Base-by-base conservation (phyloP, 441 rosid genomes). In the Metrosideros polymorpha region DNA sequence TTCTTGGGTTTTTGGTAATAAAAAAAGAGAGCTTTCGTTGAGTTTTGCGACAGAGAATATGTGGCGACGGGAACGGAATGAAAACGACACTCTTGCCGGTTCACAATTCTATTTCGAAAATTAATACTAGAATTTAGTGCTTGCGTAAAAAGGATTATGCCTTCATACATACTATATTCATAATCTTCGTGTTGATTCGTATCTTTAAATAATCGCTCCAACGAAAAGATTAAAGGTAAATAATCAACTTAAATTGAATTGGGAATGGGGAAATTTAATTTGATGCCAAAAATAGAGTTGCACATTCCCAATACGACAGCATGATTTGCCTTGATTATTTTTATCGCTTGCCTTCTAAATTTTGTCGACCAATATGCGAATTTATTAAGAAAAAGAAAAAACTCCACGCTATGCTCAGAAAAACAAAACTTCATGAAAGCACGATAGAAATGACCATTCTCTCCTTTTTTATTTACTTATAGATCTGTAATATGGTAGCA, bases 331-430 rank as follows among this genome's bases (percentile, higher is more conserved):
- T 35, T 9, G n/a, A 35, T 32, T 63, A 19, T 57, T 63, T 19
- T 19, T 35, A 19, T 9, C 4, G 1, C n/a, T 35, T 19, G 0
- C 14, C 4, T 66, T 35, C 5, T 6, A 4, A 1, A 15, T 19
- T 66, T 6, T 19, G 0, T 35, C 0, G 2, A 5, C 32, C 10
- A 39, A 18, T 18, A 9, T 32, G 43, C 14, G 7, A 66, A 66
- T 35, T 2, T 5, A 35, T 3, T 35, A 19, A 1, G 45, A 35
- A 35, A 35, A 5, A 35, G 14, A 66, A 19, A 35, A 19, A 9
- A 27, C 15, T 3, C n/a, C n/a, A 15, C 4, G 4, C 39, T 17
- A 1, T 32, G 0, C 27, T 18, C 10, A 7, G 7, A 9, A 18
- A 35, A 4, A 32, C 19, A 9, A 4, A 35, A 39, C 45, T 35